Percentiles rank a stretch among this genome's conserved stretches.
Conservation (phyloP, 495 filamentous ascomycete genomes). For the Aspergillus saccharolyticus region DNA sequence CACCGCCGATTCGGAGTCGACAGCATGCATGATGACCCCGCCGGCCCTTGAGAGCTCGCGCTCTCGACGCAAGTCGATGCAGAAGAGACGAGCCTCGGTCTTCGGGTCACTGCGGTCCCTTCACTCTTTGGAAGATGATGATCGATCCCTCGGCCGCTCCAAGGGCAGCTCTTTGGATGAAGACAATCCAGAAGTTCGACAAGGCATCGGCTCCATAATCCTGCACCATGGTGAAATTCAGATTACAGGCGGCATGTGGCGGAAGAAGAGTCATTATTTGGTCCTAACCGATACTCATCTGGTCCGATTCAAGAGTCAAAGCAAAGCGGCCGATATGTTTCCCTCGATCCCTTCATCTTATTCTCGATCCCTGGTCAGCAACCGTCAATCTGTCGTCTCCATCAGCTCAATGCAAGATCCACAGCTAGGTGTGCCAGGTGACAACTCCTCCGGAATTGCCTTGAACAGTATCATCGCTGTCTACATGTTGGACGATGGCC, state of each 20-base stretch:
- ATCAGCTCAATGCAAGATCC: constrained; percentile 59
- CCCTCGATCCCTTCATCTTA: constrained; percentile 46
- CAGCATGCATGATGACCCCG: constrained; percentile 18
- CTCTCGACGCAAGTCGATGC: constrained; percentile 40
- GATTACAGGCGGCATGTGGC: constrained; percentile 71
- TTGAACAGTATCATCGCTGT: constrained; percentile 71
- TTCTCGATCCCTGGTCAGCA: constrained; percentile 29
- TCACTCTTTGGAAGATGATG: constrained; percentile 47
- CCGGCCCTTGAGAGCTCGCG: constrained; percentile 28
- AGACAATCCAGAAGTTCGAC: constrained; percentile 25
- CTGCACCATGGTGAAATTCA: constrained; percentile 73
- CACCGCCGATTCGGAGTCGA: constrained; percentile 26
- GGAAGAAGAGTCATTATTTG: constrained; percentile 82
- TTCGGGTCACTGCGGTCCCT: constrained; percentile 56
- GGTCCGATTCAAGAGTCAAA: constrained; percentile 72
- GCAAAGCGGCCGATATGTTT: constrained; percentile 64
- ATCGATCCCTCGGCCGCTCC: constrained; percentile 33
- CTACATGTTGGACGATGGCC: constrained; percentile 72
- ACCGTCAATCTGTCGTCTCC: constrained; percentile 54
- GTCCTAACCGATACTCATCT: constrained; percentile 86
- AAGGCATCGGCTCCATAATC: constrained; percentile 43
- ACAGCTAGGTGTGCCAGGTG: constrained; percentile 46
- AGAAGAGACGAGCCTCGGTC: constrained; percentile 47
- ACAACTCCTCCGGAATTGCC: constrained; percentile 52
- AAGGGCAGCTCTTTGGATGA: constrained; percentile 31